Evolutionary conservation across 352 stramenopile genomes (phyloP).

Genomic region (Saprolegnia diclina): DNA sequence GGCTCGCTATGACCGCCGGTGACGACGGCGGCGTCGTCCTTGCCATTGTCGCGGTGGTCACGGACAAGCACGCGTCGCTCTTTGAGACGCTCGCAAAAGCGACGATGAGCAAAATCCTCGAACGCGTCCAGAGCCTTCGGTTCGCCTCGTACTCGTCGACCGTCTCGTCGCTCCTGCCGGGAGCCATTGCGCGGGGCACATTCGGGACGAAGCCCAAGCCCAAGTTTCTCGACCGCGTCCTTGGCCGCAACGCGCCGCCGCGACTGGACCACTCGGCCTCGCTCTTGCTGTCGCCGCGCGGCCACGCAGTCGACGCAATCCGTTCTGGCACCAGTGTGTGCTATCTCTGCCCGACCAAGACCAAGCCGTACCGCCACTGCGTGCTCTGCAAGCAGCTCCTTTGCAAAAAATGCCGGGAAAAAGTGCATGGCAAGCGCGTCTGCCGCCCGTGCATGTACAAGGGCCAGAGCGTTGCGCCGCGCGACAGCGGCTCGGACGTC

Average conservation of each 20-base stretch:
- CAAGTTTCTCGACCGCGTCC: not conserved
- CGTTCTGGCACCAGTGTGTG: not conserved
- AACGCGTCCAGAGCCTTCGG: not conserved
- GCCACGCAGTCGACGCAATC: not conserved
- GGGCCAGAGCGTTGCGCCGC: not conserved
- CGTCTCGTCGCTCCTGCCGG: not conserved
- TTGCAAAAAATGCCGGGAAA: not conserved
- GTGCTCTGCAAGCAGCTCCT: not conserved
- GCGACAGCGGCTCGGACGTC: not conserved
- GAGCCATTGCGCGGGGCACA: not conserved
- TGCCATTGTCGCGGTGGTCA: not conserved
- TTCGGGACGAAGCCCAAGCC: not conserved
- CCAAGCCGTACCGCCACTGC: not conserved
- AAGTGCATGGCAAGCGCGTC: not conserved
- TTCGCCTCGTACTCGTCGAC: not conserved
- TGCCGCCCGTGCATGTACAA: not conserved
- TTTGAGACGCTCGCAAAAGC: not conserved
- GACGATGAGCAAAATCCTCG: not conserved
- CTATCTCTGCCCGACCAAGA: not conserved
- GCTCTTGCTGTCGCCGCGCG: not conserved
- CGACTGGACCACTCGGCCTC: not conserved
- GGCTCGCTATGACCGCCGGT: not conserved
- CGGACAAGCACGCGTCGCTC: not conserved
- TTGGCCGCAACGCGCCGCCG: not conserved
- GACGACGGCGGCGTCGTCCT: not conserved